Percentiles rank a stretch among this genome's conserved stretches.
Evolutionary conservation across 2,329 filamentous ascomycete genomes (phyloP).

Genomic region (Rutstroemia sp.): DNA sequence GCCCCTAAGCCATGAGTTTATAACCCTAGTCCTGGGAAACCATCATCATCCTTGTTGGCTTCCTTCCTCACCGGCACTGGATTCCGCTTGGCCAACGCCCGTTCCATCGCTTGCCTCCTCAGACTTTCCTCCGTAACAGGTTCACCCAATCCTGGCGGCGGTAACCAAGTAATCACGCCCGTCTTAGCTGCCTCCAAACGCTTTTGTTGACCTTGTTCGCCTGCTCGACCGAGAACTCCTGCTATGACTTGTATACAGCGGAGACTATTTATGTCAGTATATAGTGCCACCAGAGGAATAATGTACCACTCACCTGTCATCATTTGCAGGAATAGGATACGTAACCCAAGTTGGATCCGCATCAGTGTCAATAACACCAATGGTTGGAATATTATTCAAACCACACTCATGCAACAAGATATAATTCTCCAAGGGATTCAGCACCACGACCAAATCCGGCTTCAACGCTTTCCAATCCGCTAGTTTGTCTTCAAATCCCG

Average conservation of each 20-base stretch:
- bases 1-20: no score
- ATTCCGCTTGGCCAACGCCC: neutral
- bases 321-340: slow-evolving; percentile 93
- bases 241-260: slow-evolving; percentile 75
- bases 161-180: slow-evolving; percentile 58
- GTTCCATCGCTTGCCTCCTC: slow-evolving; percentile 1
- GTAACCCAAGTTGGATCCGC: slow-evolving; percentile 89
- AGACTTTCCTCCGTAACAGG: slow-evolving; percentile 15
- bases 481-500: slow-evolving; percentile 59
- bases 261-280: slow-evolving; percentile 48
- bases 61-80: no score
- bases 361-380: slow-evolving; percentile 92
- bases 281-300: neutral
- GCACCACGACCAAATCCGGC: slow-evolving; percentile 83
- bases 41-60: no score
- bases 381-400: slow-evolving; percentile 80
- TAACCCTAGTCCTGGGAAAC: no score
- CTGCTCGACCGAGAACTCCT: slow-evolving; percentile 78
- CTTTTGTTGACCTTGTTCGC: slow-evolving; percentile 64
- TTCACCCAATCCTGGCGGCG: slow-evolving; percentile 22
- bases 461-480: slow-evolving; percentile 58
- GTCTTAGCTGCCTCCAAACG: slow-evolving; percentile 54
- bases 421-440: slow-evolving; percentile 92
- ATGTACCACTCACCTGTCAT: slow-evolving; percentile 61
- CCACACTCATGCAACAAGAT: slow-evolving; percentile 87